Evolutionary conservation across 2,329 filamentous ascomycete genomes (phyloP).

Genomic region (Trichoderma semiorbis): DNA sequence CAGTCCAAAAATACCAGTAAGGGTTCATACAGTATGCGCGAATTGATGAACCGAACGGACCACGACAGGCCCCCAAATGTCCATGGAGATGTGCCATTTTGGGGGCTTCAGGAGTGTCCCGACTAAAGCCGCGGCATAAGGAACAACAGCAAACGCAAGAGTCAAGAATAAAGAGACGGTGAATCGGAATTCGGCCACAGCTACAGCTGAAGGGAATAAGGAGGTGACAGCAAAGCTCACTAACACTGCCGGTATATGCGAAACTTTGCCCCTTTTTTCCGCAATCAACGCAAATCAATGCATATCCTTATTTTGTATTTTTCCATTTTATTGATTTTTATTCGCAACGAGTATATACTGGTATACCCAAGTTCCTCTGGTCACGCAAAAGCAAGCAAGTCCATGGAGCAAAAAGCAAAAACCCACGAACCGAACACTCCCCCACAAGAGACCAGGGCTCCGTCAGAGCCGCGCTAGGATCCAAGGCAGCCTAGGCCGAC

Average conservation of each 20-base stretch:
- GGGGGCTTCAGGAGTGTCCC: background rate
- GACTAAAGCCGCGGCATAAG: conserved; percentile 4
- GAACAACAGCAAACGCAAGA: background rate
- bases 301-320: background rate
- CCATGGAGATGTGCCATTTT: background rate
- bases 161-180: background rate
- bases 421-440: background rate
- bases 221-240: background rate
- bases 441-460: background rate
- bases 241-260: background rate
- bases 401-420: conserved; percentile 4
- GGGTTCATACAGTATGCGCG: background rate
- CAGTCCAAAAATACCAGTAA: background rate
- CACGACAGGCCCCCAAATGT: background rate
- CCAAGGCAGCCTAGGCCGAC: background rate
- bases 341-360: background rate
- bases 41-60: conserved; percentile 8
- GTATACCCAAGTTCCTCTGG: background rate
- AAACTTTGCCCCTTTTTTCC: background rate
- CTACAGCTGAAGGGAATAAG: background rate
- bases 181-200: background rate
- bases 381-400: background rate
- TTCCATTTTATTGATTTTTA: background rate
- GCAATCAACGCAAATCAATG: background rate
- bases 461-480: conserved; percentile 12